phyloP scores from a whole-genome alignment of 2,329 filamentous ascomycete species.

The Arthrinium phaeospermum region DNA sequence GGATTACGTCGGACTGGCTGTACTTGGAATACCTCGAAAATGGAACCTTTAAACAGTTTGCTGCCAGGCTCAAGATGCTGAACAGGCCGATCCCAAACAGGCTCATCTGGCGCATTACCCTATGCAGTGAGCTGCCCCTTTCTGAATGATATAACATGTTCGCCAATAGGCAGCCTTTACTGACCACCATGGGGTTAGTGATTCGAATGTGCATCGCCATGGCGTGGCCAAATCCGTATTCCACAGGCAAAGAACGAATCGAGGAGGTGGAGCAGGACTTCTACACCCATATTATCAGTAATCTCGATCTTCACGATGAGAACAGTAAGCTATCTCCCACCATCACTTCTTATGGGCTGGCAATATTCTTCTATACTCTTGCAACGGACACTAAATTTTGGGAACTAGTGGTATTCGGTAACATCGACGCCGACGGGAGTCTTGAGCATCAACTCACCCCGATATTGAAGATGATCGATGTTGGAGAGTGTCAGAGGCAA shows the following conservation, averaged over 20 bases:
- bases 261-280: neutral
- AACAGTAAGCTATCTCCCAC: neutral
- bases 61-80: neutral
- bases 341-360: neutral
- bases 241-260: neutral
- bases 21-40: constrained; percentile 4
- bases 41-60: neutral
- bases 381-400: neutral
- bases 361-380: neutral
- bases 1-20: neutral
- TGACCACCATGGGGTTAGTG: neutral
- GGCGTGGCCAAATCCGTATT: neutral
- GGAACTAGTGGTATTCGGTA: neutral
- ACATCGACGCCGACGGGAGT: neutral
- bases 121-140: neutral
- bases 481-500: neutral
- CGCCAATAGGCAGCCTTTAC: neutral
- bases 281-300: neutral
- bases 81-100: neutral
- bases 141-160: neutral
- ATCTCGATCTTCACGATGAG: neutral
- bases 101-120: neutral
- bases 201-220: constrained; percentile 3
- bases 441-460: neutral
- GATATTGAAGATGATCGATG: constrained; percentile 3